Conservation (phyloP, 768 basidiomycete genomes). For the Suillus americanus region DNA sequence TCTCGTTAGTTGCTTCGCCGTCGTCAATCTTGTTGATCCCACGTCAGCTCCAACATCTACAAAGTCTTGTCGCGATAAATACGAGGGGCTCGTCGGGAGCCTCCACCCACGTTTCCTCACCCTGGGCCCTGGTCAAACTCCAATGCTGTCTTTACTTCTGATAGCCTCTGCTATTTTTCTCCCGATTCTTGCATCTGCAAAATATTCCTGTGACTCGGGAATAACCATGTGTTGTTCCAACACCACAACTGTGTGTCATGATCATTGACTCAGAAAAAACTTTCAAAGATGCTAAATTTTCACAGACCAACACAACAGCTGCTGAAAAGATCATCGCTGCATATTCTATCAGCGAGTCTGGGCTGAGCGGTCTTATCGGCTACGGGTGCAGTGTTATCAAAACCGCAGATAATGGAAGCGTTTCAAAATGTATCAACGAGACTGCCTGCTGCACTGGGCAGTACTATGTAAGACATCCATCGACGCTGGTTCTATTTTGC, state of each 20-base stretch:
- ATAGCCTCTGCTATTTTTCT: neutral
- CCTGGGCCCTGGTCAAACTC: neutral
- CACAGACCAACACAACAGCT: neutral
- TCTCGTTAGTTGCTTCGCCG: neutral
- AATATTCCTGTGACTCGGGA: neutral
- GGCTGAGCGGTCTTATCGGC: neutral
- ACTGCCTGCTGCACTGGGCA: neutral
- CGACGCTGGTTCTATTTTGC: neutral
- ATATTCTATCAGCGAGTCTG: neutral
- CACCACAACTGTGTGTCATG: neutral
- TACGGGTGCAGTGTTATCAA: neutral
- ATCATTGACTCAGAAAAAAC: too few relatives aligned
- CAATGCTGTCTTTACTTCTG: neutral
- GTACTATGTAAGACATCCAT: conserved; percentile 22
- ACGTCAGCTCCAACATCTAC: neutral
- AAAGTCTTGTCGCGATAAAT: neutral
- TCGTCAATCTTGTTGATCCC: neutral
- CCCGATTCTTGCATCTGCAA: neutral
- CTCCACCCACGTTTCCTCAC: neutral
- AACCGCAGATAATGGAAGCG: neutral
- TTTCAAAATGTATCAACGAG: neutral
- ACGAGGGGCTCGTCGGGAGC: neutral
- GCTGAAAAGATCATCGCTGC: neutral
- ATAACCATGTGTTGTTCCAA: neutral
- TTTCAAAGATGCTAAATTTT: neutral